These are phyloP conservation scores for Thalassiosira pacifica DNA, from an alignment of 352 stramenopile genomes.

Conservation along the genomic window DNA sequence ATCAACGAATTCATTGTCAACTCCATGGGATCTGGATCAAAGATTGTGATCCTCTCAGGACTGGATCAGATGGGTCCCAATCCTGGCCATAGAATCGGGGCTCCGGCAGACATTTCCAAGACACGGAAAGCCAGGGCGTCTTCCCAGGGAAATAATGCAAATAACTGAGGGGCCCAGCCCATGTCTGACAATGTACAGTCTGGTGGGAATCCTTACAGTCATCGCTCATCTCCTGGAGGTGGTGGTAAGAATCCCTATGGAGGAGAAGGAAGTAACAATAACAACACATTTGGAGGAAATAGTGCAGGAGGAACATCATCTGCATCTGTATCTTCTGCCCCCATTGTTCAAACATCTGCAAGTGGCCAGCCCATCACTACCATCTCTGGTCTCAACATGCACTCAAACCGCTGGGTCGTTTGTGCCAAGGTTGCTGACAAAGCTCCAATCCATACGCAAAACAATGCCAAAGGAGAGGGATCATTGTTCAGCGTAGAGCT, in stretches of 20 bases:
- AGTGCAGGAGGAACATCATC: too few species aligned
- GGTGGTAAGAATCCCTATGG: slow-evolving; percentile 58
- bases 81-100: slow-evolving; percentile 66
- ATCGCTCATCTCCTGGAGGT: slow-evolving; percentile 7
- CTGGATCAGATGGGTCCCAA: slow-evolving; percentile 53
- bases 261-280: slow-evolving; percentile 20
- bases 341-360: slow-evolving; percentile 71
- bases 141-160: too few species aligned
- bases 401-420: slow-evolving; percentile 95
- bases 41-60: slow-evolving; percentile 77
- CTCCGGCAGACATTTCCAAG: slow-evolving; percentile 72
- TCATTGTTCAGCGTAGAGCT: slow-evolving; percentile 97
- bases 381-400: slow-evolving; percentile 92
- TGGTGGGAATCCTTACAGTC: slow-evolving; percentile 40
- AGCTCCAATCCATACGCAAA: slow-evolving; percentile 94
- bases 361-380: slow-evolving; percentile 75
- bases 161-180: slow-evolving; percentile 42
- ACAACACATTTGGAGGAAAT: slow-evolving; percentile 3
- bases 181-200: slow-evolving; percentile 77
- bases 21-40: slow-evolving; percentile 60
- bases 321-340: too few species aligned
- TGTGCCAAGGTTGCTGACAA: slow-evolving; percentile 92
- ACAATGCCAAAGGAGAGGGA: slow-evolving; percentile 95
- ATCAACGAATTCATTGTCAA: slow-evolving; percentile 84
- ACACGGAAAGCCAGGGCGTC: too few species aligned